A percentile compares a stretch with the other conserved stretches of the same genome.
Conservation (phyloP, 2,329 filamentous ascomycete species). For the Coniochaeta ligniaria region DNA sequence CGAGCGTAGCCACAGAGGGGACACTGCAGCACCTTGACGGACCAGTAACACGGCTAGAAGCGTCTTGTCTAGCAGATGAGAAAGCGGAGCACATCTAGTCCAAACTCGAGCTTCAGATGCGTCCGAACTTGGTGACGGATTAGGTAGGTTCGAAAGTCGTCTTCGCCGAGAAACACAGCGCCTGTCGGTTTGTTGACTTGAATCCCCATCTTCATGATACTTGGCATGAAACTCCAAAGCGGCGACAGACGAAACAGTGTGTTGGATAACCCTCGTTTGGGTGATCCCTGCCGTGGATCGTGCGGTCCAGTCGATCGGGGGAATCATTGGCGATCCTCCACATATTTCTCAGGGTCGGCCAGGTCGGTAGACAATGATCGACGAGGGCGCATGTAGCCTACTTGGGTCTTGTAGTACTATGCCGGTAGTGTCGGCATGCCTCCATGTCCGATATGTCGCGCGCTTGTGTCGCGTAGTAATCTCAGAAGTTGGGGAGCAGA, state of each 20-base stretch:
- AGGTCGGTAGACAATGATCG: neutral
- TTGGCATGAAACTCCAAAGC: constrained; percentile 3
- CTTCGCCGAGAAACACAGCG: neutral
- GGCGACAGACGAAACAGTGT: constrained; percentile 4
- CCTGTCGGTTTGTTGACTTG: neutral
- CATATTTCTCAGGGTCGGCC: neutral
- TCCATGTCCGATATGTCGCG: neutral
- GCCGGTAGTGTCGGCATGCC: neutral
- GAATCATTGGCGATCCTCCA: neutral
- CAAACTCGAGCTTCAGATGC: neutral
- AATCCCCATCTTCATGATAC: neutral
- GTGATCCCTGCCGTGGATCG: neutral
- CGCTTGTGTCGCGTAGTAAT: too few species aligned
- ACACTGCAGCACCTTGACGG: neutral
- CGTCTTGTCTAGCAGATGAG: neutral
- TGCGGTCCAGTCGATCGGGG: neutral
- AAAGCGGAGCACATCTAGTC: neutral
- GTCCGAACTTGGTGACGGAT: neutral
- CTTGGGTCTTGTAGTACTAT: too few species aligned
- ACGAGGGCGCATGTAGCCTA: neutral
- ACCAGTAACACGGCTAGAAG: neutral
- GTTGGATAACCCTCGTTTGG: neutral
- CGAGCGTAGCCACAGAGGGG: neutral
- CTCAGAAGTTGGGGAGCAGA: too few species aligned
- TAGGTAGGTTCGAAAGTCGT: neutral